phyloP scores from a whole-genome alignment of 2,329 filamentous ascomycete species.

The Colletotrichum higginsianum region DNA sequence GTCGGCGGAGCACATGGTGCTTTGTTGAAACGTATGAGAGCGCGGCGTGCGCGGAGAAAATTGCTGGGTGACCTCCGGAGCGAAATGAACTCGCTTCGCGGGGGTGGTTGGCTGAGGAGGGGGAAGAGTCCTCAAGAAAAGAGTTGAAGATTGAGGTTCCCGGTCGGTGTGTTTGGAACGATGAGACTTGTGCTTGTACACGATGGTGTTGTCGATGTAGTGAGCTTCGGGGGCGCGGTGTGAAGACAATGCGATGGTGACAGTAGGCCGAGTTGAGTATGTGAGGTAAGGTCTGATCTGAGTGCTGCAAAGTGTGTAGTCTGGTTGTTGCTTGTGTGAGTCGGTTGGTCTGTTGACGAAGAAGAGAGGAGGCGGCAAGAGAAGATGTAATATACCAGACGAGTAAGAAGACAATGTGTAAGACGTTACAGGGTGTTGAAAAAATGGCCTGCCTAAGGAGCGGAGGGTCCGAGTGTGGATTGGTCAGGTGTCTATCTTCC shows the following conservation, averaged over 20 bases:
- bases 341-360: conserved; percentile 16
- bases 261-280: neutral
- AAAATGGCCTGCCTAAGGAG: conserved; percentile 31
- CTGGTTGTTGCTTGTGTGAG: conserved; percentile 31
- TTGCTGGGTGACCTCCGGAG: conserved; percentile 30
- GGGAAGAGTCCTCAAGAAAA: neutral
- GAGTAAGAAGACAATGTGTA: neutral
- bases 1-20: conserved; percentile 67
- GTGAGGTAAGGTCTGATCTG: neutral
- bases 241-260: conserved; percentile 30
- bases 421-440: conserved; percentile 8
- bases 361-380: neutral
- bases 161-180: conserved; percentile 15
- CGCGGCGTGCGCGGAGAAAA: conserved; percentile 31
- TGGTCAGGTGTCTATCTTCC: conserved; percentile 13
- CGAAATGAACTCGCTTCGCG: conserved; percentile 31
- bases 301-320: conserved; percentile 6
- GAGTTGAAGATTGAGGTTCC: neutral
- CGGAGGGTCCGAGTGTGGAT: conserved; percentile 18
- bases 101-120: neutral
- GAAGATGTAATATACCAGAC: conserved; percentile 38
- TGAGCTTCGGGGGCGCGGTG: conserved; percentile 29
- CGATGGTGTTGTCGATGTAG: conserved; percentile 35
- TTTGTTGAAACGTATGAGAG: conserved; percentile 40
- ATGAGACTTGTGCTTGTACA: conserved; percentile 31